Percentiles rank a stretch among this genome's conserved stretches.
Conservation (phyloP, 169 alveolate species). For the Miamiensis avidus region DNA sequence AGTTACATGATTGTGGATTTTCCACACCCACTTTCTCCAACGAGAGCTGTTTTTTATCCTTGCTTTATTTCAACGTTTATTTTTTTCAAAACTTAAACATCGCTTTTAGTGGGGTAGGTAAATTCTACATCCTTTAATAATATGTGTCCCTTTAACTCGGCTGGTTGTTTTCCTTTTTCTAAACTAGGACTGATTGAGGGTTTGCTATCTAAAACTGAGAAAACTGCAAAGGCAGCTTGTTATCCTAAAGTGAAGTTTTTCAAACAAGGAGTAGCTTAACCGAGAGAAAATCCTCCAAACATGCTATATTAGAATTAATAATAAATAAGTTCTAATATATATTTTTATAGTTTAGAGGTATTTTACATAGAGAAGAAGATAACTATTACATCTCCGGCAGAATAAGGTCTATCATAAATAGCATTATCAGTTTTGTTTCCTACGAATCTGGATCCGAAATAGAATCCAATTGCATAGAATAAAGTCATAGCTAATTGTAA, state of each 20-base stretch:
- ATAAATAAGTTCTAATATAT: background rate
- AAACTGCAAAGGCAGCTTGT: constrained; percentile 17
- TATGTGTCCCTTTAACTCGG: constrained; percentile 30
- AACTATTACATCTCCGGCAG: constrained; percentile 25
- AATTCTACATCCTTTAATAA: constrained; percentile 46
- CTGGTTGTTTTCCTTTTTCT: background rate
- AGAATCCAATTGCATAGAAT: constrained; percentile 37
- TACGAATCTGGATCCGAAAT: constrained; percentile 32
- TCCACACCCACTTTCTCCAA: constrained; percentile 78
- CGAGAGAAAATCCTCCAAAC: constrained; percentile 30
- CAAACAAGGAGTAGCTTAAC: constrained; percentile 39
- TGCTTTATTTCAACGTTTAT: constrained; percentile 48
- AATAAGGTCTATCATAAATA: constrained; percentile 20
- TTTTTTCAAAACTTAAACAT: constrained; percentile 42
- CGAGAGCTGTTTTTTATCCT: constrained; percentile 63
- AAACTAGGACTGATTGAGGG: background rate
- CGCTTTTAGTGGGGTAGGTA: constrained; percentile 60
- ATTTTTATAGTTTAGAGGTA: background rate
- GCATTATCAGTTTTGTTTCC: constrained; percentile 19
- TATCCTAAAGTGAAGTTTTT: constrained; percentile 35
- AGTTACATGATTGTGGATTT: constrained; percentile 65
- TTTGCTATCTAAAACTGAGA: constrained; percentile 3
- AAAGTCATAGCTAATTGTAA: constrained; percentile 6
- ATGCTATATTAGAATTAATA: background rate
- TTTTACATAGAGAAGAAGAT: constrained; percentile 26